Evolutionary conservation across 1,139 yeast species (phyloP), one percentile per base, ranked within the genome.

Genomic region (Fermentozyma sake): DNA sequence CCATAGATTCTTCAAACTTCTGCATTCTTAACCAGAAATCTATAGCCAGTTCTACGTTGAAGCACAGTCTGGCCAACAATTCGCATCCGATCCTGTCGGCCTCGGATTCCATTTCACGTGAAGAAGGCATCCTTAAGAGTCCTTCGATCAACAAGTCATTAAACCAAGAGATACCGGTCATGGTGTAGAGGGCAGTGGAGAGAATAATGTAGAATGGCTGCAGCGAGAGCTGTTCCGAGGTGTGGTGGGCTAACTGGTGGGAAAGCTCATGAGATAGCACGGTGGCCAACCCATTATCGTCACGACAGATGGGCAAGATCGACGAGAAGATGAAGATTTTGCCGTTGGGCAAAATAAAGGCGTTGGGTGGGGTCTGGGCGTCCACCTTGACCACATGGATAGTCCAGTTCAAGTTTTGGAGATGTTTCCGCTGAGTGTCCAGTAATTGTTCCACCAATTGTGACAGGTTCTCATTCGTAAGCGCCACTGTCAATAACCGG

Each of bases 331-430:
- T 86, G 56, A 91, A 91, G 23, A 93, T 95, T 55, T 89, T 89
- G 8, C 98, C 98, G 34, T 93, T 91, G 13, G 97, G 97, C 28
- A 91, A 64, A 15, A 91, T 95, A 56, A 93, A 91, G 2, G 98
- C 98, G 56, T 91, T 91, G 2, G 98, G 97, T 4, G 96, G 84
- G 17, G 48, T 50, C 11, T 66, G 60, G 5, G 80, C 78, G 42
- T 81, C 84, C 10, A 54, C 65, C 38, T 79, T 70, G 24, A 91
- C 76, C 15, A 93, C 84, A 53, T 86, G 87, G 20, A 91, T 76
- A 40, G 74, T 64, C 98, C 98, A 91, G 24, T 82, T 66, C 14
- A 76, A 52, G 17, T 57, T 50, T 34, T 55, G 50, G 33, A 66
- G 44, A 37, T 63, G 69, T 3, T 42, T 41, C 7, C 42, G 44